Conservation (phyloP, 305 asterid genomes). For the Stenogyne calaminthoides region DNA sequence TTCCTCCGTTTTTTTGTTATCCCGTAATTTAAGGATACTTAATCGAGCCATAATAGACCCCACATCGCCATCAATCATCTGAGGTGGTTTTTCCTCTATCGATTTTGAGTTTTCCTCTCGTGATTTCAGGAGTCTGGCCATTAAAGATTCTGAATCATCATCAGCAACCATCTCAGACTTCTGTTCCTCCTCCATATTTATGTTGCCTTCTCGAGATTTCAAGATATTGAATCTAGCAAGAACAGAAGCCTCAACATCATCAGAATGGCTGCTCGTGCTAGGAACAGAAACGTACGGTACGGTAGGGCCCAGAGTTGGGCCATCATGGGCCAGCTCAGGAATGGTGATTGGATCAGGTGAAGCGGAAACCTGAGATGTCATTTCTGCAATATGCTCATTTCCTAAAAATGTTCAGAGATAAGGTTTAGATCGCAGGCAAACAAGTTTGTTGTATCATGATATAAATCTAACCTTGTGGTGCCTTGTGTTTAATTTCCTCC, state of each 20-base stretch:
- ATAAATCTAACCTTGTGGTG: slow-evolving; percentile 52
- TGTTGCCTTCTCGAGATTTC: slow-evolving; percentile 46
- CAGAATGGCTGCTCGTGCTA: slow-evolving; percentile 32
- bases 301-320: slow-evolving; percentile 20
- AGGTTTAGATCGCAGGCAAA: slow-evolving; percentile 19
- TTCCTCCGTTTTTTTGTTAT: slow-evolving; percentile 33
- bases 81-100: slow-evolving; percentile 27
- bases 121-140: slow-evolving; percentile 50
- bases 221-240: slow-evolving; percentile 46
- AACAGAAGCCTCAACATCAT: slow-evolving; percentile 43
- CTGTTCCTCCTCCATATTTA: slow-evolving; percentile 20
- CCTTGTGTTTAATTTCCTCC: slow-evolving; percentile 47
- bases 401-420: slow-evolving; percentile 35
- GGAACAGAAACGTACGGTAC: slow-evolving; percentile 26
- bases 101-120: slow-evolving; percentile 37
- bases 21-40: slow-evolving; percentile 45
- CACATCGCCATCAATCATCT: slow-evolving; percentile 28
- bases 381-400: slow-evolving; percentile 33
- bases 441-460: background rate
- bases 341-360: slow-evolving; percentile 32
- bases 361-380: slow-evolving; percentile 33
- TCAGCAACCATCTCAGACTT: slow-evolving; percentile 29
- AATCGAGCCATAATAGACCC: slow-evolving; percentile 46
- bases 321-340: slow-evolving; percentile 24
- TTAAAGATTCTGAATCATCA: slow-evolving; percentile 38